Percentiles rank a stretch among this genome's conserved stretches.
Evolutionary conservation across 345 rosid genomes (phyloP).

Genomic region (Moringa oleifera): DNA sequence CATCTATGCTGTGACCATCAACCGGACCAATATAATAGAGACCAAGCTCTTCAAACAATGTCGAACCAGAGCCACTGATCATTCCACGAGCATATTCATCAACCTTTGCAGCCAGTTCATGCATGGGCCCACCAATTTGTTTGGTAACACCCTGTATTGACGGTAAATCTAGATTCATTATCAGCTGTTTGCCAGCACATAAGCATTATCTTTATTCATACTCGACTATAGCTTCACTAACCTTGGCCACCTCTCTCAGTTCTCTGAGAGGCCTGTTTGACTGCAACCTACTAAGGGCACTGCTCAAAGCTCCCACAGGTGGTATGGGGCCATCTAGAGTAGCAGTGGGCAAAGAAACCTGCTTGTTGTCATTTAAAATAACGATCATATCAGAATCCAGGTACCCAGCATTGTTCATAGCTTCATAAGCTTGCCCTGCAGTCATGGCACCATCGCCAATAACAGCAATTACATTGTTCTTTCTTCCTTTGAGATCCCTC

Average conservation of each 20-base stretch:
- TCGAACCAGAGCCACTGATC: slow-evolving; percentile 96
- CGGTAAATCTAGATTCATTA: slow-evolving; percentile 11
- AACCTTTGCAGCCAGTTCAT: slow-evolving; percentile 89
- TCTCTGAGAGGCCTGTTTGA: slow-evolving; percentile 93
- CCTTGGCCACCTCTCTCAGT: slow-evolving; percentile 98
- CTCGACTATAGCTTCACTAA: slow-evolving; percentile 14
- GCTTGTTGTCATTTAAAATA: slow-evolving; percentile 96
- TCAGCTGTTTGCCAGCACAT: background rate
- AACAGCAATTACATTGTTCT: slow-evolving; percentile 69
- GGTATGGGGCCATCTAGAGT: slow-evolving; percentile 86
- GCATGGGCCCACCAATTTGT: slow-evolving; percentile 90
- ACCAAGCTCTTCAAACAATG: slow-evolving; percentile 95
- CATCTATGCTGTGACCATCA: slow-evolving; percentile 92
- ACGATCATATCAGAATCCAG: slow-evolving; percentile 95
- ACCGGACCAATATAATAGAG: slow-evolving; percentile 97
- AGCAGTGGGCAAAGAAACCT: slow-evolving; percentile 95
- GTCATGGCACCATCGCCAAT: slow-evolving; percentile 99
- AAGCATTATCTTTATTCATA: background rate
- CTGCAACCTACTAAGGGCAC: slow-evolving; percentile 91
- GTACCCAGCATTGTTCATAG: slow-evolving; percentile 98
- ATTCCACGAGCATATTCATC: slow-evolving; percentile 98
- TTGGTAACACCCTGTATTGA: slow-evolving; percentile 82
- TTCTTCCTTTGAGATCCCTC: slow-evolving; percentile 78
- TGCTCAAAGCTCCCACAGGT: slow-evolving; percentile 98
- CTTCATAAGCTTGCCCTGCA: slow-evolving; percentile 99